Evolutionary conservation across 441 rosid species (phyloP), one percentile per base, ranked within the genome.

Genomic region (Theobroma grandiflorum): DNA sequence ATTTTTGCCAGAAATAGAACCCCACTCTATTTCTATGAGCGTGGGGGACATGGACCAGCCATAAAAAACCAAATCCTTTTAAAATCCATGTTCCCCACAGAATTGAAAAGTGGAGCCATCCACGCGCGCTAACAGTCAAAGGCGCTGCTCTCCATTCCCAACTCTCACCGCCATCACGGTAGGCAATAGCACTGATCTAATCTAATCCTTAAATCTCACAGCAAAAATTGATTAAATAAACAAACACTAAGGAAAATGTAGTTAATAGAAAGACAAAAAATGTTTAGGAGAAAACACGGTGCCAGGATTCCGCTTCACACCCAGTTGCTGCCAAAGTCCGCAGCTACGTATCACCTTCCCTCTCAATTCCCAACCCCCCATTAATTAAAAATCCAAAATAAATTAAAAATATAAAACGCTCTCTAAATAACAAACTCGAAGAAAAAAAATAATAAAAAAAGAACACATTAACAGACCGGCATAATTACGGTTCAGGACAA

Each of bases 401-500:
- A 42, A 35, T 50, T n/a, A 38, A 47, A 74, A 37, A 66, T 37
- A 64, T 73, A 81, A 50, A 53, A 66, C 47, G 18, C 55, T 33
- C 63, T 26, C 78, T 68, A 67, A 67, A 38, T 38, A 65, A 77
- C 9, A 66, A 66, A 37, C 76, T 73, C 31, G 52, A 35, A 3
- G 20, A 35, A 42, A 35, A 15, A 7, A 70, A 42, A 14, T 62
- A 35, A 31, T 14, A 79, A 78, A 49, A 59, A 63, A 57, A 22
- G 15, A 78, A 69, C 5, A 74, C 72, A 59, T 83, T 35, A 83
- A 82, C 83, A 78, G 80, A 57, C 26, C 40, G 63, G 55, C 58
- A 69, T 82, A 85, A 91, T 84, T 82, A 88, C 91, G 66, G 18
- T 65, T 91, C 86, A 91, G 72, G 80, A 85, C 79, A 84, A 77